A percentile compares a stretch with the other conserved stretches of the same genome.
Conservation (phyloP, 164 flowering plant species). For the Santalum album region DNA sequence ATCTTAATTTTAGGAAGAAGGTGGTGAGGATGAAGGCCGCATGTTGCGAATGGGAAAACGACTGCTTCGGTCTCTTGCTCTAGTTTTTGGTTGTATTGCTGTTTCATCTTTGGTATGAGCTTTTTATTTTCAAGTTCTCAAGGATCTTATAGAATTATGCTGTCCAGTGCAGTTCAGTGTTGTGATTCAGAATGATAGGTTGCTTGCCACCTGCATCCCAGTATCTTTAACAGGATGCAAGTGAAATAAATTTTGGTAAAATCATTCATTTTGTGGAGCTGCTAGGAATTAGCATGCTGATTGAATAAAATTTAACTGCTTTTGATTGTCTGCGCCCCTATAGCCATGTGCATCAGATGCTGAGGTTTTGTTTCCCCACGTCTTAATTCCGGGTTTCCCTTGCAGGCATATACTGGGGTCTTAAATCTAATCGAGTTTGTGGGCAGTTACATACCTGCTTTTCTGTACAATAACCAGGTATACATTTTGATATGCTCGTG, state of each 20-base stretch:
- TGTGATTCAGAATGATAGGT: no score
- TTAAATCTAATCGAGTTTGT: slow-evolving; percentile 59
- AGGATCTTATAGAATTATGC: no score
- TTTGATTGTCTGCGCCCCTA: not conserved
- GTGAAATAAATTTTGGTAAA: not conserved
- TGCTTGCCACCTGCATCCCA: not conserved
- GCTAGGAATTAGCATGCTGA: no score
- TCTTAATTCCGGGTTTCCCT: not conserved
- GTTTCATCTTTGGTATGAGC: slow-evolving; percentile 70
- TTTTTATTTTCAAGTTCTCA: not conserved
- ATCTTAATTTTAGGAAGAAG: slow-evolving; percentile 69
- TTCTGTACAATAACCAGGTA: slow-evolving; percentile 94
- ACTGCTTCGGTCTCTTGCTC: slow-evolving; percentile 66
- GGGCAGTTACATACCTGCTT: slow-evolving; percentile 50
- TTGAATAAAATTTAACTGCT: no score
- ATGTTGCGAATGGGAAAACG: slow-evolving; percentile 83
- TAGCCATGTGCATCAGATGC: no score
- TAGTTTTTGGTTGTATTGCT: slow-evolving; percentile 84
- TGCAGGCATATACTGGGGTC: slow-evolving; percentile 75
- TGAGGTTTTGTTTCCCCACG: not conserved
- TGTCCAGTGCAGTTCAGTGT: no score
- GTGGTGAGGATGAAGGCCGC: slow-evolving; percentile 85
- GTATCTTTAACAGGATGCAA: not conserved
- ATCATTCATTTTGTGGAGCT: no score
- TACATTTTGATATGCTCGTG: not conserved